Conservation (phyloP, 148 eudicot genomes). For the Silene uniflora region DNA sequence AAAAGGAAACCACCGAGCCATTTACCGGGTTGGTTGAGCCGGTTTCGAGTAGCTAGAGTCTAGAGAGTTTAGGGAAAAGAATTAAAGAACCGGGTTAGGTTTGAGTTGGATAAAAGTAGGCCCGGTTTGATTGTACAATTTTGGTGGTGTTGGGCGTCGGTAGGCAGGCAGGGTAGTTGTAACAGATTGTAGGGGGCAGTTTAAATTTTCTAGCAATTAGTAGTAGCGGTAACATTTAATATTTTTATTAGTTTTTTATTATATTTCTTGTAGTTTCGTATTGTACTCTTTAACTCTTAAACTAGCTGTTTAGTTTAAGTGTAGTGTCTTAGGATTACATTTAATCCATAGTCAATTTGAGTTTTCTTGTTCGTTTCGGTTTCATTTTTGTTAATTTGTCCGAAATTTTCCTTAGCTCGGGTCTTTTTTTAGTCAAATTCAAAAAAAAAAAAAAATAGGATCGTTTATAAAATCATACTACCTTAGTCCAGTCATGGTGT, state of each 20-base stretch:
- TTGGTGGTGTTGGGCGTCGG: slow-evolving; percentile 39
- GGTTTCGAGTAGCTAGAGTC: slow-evolving; percentile 31
- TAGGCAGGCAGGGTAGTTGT: slow-evolving; percentile 37
- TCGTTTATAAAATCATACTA: too few relatives aligned
- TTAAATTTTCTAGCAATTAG: slow-evolving; percentile 19
- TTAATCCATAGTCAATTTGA: slow-evolving; percentile 17
- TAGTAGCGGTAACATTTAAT: slow-evolving; percentile 19
- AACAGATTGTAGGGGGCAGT: slow-evolving; percentile 29
- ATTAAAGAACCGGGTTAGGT: slow-evolving; percentile 31
- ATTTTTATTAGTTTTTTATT: slow-evolving; percentile 24
- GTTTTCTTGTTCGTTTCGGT: not conserved
- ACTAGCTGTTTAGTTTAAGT: slow-evolving; percentile 25
- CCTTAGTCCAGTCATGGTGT: too few relatives aligned
- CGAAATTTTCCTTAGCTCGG: too few relatives aligned
- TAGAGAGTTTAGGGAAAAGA: slow-evolving; percentile 3
- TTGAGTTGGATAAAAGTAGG: not conserved
- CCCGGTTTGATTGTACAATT: slow-evolving; percentile 49
- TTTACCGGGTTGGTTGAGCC: slow-evolving; percentile 25
- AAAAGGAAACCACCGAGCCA: slow-evolving; percentile 43
- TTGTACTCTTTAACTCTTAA: slow-evolving; percentile 4
- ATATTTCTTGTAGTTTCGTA: slow-evolving; percentile 28
- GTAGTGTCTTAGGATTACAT: slow-evolving; percentile 25
- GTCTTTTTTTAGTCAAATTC: too few relatives aligned
- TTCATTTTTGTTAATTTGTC: too few relatives aligned
- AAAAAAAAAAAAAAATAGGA: too few relatives aligned